phyloP scores from a whole-genome alignment of 306 rosid genomes.

The Medicago lupulina region DNA sequence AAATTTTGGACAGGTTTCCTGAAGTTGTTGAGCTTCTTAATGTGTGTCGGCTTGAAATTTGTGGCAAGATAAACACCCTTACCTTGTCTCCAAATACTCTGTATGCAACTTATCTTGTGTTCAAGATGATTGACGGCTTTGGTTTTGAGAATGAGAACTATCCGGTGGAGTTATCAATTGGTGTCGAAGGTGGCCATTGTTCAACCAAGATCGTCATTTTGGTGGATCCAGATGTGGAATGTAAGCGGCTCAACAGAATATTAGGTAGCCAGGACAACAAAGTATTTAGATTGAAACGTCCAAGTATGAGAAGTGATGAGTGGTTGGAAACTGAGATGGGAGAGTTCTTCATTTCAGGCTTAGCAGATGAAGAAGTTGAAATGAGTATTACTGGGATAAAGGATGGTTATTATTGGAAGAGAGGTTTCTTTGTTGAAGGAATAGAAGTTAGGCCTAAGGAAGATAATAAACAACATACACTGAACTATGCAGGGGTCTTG shows the following conservation, averaged over 20 bases:
- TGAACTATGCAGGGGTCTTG: background rate
- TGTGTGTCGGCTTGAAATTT: conserved; percentile 76
- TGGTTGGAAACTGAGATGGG: conserved; percentile 79
- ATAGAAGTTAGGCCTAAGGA: conserved; percentile 69
- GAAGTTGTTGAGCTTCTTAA: conserved; percentile 61
- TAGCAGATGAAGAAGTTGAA: conserved; percentile 52
- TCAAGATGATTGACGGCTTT: conserved; percentile 52
- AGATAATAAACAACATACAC: conserved; percentile 5
- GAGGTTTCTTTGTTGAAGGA: conserved; percentile 68
- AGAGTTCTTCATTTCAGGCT: conserved; percentile 55
- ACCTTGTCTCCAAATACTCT: conserved; percentile 60
- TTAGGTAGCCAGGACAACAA: background rate
- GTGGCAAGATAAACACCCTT: conserved; percentile 54
- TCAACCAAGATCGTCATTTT: conserved; percentile 38
- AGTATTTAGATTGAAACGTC: conserved; percentile 4
- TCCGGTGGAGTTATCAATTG: conserved; percentile 51
- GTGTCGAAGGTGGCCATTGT: conserved; percentile 26
- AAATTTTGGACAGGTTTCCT: conserved; percentile 56
- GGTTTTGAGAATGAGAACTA: conserved; percentile 38
- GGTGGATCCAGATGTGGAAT: conserved; percentile 12
- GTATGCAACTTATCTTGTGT: conserved; percentile 62
- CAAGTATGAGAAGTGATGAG: conserved; percentile 55
- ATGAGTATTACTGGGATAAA: conserved; percentile 50
- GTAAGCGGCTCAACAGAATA: background rate
- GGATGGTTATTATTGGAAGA: conserved; percentile 53